Evolutionary conservation across 306 rosid species (phyloP), one percentile per base, ranked within the genome.

Genomic region (Cicer yamashitae): DNA sequence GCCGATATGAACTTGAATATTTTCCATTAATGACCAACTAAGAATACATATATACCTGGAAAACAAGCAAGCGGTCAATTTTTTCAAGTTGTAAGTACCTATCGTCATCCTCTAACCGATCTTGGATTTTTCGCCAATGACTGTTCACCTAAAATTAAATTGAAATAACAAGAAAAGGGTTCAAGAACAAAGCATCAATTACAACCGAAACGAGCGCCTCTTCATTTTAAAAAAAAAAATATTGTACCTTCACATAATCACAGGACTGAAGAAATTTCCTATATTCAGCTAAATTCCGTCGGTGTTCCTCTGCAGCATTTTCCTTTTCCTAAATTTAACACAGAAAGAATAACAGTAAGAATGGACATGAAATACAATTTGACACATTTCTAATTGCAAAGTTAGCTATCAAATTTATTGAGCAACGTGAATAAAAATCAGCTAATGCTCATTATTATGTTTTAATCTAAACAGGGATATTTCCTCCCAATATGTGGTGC

Each of bases 111-210:
- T 96, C 99, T 77, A 96, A 85, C 59, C 99, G 97, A 79, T 90
- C 98, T 89, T 96, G 99, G 80, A 96, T 89, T 85, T 96, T 96
- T 52, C 99, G 86, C 98, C 98, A 96, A 53, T 82, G 98, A 78
- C 89, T 90, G 76, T 88, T 82, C 76, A 86, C 99, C 99, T 96
- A 79, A 77, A 75, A 56, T 14, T 76, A 78, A 68, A 59, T 41
- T 68, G 5, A 58, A 71, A 78, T 40, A 15, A 63, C 14, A 9
- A 37, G 45, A 67, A 9, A 41, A 73, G 17, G 38, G 25, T 40
- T 63, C 59, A 76, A 56, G 76, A 67, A 66, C 51, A 75, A 40
- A 60, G 37, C 56, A 87, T 50, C 50, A 37, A 7, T 70, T 47
- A 65, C 43, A 46, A 79, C 71, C 48, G 17, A 86, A 71, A 86